A percentile compares a stretch with the other conserved stretches of the same genome.
Evolutionary conservation across 441 rosid species (phyloP).

Genomic region (Gossypium laxum): DNA sequence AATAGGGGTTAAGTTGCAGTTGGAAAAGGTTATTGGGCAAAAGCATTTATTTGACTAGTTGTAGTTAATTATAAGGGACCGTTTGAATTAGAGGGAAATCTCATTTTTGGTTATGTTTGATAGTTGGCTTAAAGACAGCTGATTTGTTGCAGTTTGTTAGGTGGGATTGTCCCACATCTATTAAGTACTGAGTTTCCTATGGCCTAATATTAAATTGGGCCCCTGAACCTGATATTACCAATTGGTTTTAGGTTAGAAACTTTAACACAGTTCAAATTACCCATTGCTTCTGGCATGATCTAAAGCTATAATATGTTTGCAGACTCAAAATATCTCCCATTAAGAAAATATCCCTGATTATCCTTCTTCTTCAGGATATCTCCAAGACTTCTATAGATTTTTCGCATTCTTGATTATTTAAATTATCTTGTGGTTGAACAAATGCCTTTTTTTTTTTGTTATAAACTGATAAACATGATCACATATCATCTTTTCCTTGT

Average conservation of each 20-base stretch:
- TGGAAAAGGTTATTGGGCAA: not conserved
- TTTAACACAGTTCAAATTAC: not conserved
- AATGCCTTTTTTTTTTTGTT: not conserved
- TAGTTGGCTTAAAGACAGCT: not conserved
- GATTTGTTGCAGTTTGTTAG: not conserved
- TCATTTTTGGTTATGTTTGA: not conserved
- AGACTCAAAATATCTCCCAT: not conserved
- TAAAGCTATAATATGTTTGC: not conserved
- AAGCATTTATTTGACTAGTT: conserved; percentile 1
- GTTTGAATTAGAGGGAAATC: not conserved
- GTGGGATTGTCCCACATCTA: not conserved
- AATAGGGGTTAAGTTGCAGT: not conserved
- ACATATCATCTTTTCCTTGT: not conserved
- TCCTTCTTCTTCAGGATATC: not conserved
- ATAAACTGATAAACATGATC: not conserved
- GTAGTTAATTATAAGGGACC: not conserved
- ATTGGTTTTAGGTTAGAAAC: not conserved
- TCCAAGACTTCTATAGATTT: not conserved
- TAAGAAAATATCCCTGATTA: not conserved
- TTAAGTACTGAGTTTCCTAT: not conserved
- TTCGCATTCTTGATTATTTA: not conserved
- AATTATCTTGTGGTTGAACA: not conserved
- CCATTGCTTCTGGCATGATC: not conserved
- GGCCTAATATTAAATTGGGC: not conserved
- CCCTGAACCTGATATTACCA: not conserved